A percentile compares a stretch with the other conserved stretches of the same genome.
These are phyloP conservation scores for Byssothecium circinans DNA, from an alignment of 2,329 filamentous ascomycete genomes.

Conservation along the genomic window DNA sequence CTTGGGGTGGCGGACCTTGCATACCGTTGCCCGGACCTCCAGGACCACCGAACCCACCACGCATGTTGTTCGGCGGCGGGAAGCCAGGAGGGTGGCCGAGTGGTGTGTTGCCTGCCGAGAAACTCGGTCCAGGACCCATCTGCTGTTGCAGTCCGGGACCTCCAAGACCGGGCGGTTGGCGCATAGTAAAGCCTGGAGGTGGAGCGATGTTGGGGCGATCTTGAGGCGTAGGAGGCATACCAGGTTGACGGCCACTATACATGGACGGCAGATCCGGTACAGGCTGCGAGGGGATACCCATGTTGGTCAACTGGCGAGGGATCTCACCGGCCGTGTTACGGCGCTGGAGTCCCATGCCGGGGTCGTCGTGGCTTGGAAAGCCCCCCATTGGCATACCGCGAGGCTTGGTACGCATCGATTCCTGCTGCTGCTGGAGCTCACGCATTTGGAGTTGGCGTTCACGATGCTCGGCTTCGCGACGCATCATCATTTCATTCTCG, in stretches of 20 bases:
- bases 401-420: conserved; percentile 38
- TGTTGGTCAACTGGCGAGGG: conserved; percentile 43
- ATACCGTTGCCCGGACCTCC: conserved; percentile 34
- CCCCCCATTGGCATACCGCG: conserved; percentile 37
- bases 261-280: conserved; percentile 40
- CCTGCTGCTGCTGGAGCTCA: conserved; percentile 39
- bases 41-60: conserved; percentile 28
- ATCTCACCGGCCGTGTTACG: conserved; percentile 40
- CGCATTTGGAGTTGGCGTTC: conserved; percentile 36
- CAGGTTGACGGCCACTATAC: conserved; percentile 35
- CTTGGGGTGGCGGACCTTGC: conserved; percentile 36
- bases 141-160: conserved; percentile 30
- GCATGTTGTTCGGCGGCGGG: conserved; percentile 32
- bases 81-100: conserved; percentile 43
- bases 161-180: conserved; percentile 39
- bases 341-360: conserved; percentile 37
- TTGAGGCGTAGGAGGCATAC: conserved; percentile 41
- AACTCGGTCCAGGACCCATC: conserved; percentile 37
- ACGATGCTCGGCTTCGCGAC: conserved; percentile 27
- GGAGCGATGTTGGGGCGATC: conserved; percentile 41
- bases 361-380: conserved; percentile 37
- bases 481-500: conserved; percentile 37
- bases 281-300: conserved; percentile 47
- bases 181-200: conserved; percentile 42
- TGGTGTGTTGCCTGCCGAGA: conserved; percentile 43